These are phyloP conservation scores for Botryotinia calthae DNA, from an alignment of 2,329 filamentous ascomycete species.

Conservation along the genomic window DNA sequence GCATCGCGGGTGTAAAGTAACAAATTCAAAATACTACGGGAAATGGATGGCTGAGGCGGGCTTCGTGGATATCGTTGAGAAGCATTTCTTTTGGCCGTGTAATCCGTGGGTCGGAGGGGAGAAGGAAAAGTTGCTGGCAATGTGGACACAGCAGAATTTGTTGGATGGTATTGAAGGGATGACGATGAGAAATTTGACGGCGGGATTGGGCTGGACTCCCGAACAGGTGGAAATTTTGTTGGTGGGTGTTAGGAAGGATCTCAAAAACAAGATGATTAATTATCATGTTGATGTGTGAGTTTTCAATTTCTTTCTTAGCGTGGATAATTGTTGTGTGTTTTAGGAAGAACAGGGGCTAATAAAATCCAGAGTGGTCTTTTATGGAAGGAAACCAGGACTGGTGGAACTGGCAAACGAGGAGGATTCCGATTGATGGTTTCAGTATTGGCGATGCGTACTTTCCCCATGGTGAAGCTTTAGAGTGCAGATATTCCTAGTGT, in stretches of 20 bases:
- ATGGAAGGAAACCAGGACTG: constrained; percentile 10
- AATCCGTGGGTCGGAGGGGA: constrained; percentile 52
- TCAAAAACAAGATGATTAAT: constrained; percentile 41
- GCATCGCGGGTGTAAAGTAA: constrained; percentile 9
- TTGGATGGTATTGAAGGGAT: constrained; percentile 30
- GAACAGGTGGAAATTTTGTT: constrained; percentile 42
- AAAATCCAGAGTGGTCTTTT: background rate
- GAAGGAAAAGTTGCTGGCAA: constrained; percentile 51
- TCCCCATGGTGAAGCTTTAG: background rate
- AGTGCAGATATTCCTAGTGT: background rate
- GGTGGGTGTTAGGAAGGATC: constrained; percentile 41
- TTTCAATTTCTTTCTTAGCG: background rate
- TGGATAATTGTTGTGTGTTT: background rate
- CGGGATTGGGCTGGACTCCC: constrained; percentile 41
- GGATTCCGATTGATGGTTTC: background rate
- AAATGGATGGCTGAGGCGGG: constrained; percentile 49
- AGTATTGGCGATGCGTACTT: background rate
- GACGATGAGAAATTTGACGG: constrained; percentile 41
- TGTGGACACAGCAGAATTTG: constrained; percentile 31
- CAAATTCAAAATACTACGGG: constrained; percentile 36
- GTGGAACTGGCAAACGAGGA: too few species aligned
- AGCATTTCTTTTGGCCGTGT: constrained; percentile 49
- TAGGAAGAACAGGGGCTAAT: background rate
- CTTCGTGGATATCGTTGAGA: constrained; percentile 51
- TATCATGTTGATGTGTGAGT: constrained; percentile 38